Evolutionary conservation across 805 yeast species (phyloP).

Genomic region (Candida odintsovae): DNA sequence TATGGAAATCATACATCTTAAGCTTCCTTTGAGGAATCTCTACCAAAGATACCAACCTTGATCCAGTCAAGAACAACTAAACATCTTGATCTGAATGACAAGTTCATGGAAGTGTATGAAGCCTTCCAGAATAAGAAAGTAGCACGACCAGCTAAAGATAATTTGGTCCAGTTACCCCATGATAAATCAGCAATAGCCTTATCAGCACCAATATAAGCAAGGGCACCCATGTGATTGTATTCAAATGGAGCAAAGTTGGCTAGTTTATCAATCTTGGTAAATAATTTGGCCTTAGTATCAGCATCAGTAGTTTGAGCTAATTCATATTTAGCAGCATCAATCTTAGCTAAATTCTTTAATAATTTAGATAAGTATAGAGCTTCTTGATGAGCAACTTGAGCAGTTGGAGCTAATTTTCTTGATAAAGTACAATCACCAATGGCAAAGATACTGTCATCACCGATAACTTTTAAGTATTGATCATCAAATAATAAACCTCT

Average conservation of each 20-base stretch:
- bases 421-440: conserved; percentile 91
- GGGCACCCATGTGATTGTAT: conserved; percentile 86
- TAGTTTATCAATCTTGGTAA: conserved; percentile 38
- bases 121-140: conserved; percentile 94
- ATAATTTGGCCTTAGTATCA: conserved; percentile 34
- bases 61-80: conserved; percentile 86
- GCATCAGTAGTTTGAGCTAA: conserved; percentile 31
- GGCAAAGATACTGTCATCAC: conserved; percentile 73
- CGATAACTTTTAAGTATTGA: conserved; percentile 65
- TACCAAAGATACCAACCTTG: conserved; percentile 82
- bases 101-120: conserved; percentile 89
- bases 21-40: conserved; percentile 52
- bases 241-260: conserved; percentile 54
- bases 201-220: conserved; percentile 92
- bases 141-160: conserved; percentile 77
- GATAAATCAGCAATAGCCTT: conserved; percentile 90
- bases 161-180: conserved; percentile 72
- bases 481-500: conserved; percentile 88
- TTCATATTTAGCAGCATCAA: conserved; percentile 50
- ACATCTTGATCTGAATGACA: conserved; percentile 82
- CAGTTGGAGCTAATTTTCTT: conserved; percentile 90
- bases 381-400: conserved; percentile 95
- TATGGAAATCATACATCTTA: not conserved
- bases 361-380: conserved; percentile 75
- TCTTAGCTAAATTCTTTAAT: conserved; percentile 57